Conservation (phyloP, 768 basidiomycete genomes). For the Rhodotorula taiwanensis region DNA sequence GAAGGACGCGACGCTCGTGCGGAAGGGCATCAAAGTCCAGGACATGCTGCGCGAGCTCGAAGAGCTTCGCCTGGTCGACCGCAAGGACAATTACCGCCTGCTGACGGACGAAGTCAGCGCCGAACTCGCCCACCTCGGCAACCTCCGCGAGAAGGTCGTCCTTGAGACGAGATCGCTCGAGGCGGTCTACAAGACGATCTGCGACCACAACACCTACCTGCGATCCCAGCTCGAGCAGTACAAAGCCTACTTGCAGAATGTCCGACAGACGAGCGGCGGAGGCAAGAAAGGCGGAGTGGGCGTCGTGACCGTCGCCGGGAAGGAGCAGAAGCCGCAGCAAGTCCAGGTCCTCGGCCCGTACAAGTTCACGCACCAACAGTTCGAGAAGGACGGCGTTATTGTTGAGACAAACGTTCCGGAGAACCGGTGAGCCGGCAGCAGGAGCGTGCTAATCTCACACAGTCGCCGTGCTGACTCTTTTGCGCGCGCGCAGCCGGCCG, state of each 20-base stretch:
- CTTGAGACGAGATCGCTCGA: constrained; percentile 87
- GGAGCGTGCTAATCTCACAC: background rate
- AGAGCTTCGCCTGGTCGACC: constrained; percentile 77
- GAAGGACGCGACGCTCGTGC: constrained; percentile 89
- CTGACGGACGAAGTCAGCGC: constrained; percentile 97
- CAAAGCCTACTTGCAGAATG: constrained; percentile 98
- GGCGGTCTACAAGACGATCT: constrained; percentile 97
- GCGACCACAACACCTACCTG: constrained; percentile 97
- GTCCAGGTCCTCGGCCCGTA: constrained; percentile 90
- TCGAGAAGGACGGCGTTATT: constrained; percentile 99
- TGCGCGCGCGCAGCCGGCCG: constrained; percentile 58
- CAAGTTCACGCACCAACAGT: constrained; percentile 92
- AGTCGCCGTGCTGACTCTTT: background rate
- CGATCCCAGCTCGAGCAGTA: constrained; percentile 95
- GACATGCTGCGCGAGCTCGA: constrained; percentile 97
- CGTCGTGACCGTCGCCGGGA: constrained; percentile 89
- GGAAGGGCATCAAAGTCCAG: constrained; percentile 98
- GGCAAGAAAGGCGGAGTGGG: constrained; percentile 69
- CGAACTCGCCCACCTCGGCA: constrained; percentile 92
- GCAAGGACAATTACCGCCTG: constrained; percentile 73
- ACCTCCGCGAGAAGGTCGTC: constrained; percentile 89
- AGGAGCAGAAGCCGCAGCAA: constrained; percentile 75
- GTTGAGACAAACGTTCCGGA: constrained; percentile 99
- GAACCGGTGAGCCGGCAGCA: constrained; percentile 62
- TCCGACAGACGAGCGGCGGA: constrained; percentile 81